These are phyloP conservation scores for Cyclospora cayetanensis DNA, from an alignment of 169 alveolate species.

Conservation along the genomic window DNA sequence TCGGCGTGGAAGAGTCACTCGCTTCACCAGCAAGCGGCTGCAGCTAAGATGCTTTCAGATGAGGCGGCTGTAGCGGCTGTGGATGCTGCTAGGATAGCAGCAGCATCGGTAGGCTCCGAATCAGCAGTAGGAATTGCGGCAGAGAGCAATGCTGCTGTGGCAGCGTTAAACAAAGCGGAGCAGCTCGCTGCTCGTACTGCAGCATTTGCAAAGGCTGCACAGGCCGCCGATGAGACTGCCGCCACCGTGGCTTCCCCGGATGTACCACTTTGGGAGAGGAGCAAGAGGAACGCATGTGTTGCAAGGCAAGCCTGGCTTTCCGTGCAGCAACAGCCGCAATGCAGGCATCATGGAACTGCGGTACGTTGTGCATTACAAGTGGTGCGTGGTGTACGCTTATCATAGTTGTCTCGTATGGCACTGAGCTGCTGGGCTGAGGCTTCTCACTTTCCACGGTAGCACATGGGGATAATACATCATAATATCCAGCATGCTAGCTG, in stretches of 20 bases:
- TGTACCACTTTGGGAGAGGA: background rate
- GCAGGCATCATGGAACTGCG: slow-evolving; percentile 17
- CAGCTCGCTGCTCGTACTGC: background rate
- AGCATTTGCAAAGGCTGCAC: background rate
- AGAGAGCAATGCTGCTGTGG: background rate
- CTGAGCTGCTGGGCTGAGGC: background rate
- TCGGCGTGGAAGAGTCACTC: slow-evolving; percentile 69
- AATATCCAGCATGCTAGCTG: background rate
- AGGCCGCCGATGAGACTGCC: background rate
- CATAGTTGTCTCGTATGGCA: no score
- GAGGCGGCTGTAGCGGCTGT: slow-evolving; percentile 66
- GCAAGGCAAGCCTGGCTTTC: background rate
- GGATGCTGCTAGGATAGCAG: slow-evolving; percentile 58
- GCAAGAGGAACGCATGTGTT: slow-evolving; percentile 21
- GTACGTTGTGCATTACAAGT: no score
- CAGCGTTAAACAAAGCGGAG: background rate
- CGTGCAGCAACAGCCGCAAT: background rate
- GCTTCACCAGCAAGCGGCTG: slow-evolving; percentile 36
- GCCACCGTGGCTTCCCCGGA: background rate
- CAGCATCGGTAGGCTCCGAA: slow-evolving; percentile 53
- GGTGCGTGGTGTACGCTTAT: no score
- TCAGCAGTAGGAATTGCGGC: background rate
- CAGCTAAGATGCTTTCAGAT: slow-evolving; percentile 66
- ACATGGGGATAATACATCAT: background rate
- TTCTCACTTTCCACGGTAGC: background rate